Evolutionary conservation across 108 stramenopile species (phyloP), one percentile per base, ranked within the genome.

Genomic region (Discostella pseudostelligera): DNA sequence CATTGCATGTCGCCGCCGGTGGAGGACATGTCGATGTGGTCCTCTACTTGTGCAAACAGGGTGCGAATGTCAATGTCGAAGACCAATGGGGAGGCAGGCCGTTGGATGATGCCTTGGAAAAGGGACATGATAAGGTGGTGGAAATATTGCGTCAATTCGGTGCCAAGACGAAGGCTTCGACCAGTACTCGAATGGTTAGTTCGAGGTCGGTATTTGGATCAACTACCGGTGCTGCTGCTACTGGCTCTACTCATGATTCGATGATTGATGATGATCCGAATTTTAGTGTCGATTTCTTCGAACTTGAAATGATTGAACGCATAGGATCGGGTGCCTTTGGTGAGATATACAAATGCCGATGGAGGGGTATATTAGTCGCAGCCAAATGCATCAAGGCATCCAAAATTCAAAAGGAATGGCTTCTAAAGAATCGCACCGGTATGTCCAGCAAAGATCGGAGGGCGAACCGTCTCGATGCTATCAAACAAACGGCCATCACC

Each of bases 21-120:
- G 94, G 87, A 54, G 95, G 95, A 39, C 88, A 90, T 47, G 62
- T 48, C 16, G 75, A 79, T 3, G 78, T 95, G 11, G 83, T 95
- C 0, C 20, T 74, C 12, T 45, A 78, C 13, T 65, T 97, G 13
- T 81, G 82, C 39, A 65, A 80, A 14, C 46, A 44, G 8, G 90
- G 92, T 17, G 94, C 91, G 24, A 70, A 95, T 76, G 77, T 85
- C 25, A 89, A 93, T 67, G 87, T 67, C 0, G 71, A 63, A 59
- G 96, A 97, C 80, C 83, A 93, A 56, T 97, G 94, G 93, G 84
- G 88, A 14, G 75, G 81, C 36, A 72, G 79, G 21, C 96, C 96
- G 1, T 49, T 96, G 36, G 93, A 94, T 69, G 96, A 95, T 74
- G 94, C 94, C 32, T 43, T 82, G 5, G 42, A 62, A 20, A 72